Evolutionary conservation across 75 land plant species (phyloP), one percentile per base, ranked within the genome.

Genomic region (Pinus tabuliformis): DNA sequence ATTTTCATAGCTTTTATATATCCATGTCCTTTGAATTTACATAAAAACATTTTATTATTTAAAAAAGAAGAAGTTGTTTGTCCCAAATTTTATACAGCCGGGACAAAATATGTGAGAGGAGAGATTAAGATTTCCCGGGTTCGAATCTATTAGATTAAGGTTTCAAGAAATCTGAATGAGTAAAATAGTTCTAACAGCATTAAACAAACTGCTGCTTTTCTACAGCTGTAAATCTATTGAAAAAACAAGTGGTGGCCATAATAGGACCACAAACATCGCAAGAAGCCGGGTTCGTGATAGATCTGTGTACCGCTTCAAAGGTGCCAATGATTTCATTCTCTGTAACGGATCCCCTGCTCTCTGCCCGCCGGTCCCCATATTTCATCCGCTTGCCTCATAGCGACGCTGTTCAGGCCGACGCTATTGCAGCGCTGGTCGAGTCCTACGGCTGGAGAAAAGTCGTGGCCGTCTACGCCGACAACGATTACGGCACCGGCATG

Each of bases 301-400:
- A 82, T 58, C 76, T 91, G 20, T 86, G 85, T 22, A 76, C 62
- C 14, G 84, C 81, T 21, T 65, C 84, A 12, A 86, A 83, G 26
- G 88, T 90, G 6, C 90, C 90, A 2, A 71, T 90, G 36, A 42
- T 90, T 0, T 81, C 90, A 49, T 87, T 76, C 72, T 81, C 84
- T 16, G 88, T 83, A 8, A 75, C 86, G 3, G 82, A 81, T 72
- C 91, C 91, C 15, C 60, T 83, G n/a, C 74, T 90, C 14, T 80
- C 83, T 4, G 39, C 68, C 36, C 57, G 56, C 57, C 74, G 62
- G 11, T 79, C 52, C 30, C 30, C 30, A 30, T 30, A 30, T 30
- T 30, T 30, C 30, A 30, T 30, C 30, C 30, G 1, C 1, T 30
- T 30, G 0, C 77, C 88, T 0, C 86, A 81, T 37, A 80, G 81